phyloP scores from a whole-genome alignment of 2,329 filamentous ascomycete species.

The Neofusicoccum ribis region DNA sequence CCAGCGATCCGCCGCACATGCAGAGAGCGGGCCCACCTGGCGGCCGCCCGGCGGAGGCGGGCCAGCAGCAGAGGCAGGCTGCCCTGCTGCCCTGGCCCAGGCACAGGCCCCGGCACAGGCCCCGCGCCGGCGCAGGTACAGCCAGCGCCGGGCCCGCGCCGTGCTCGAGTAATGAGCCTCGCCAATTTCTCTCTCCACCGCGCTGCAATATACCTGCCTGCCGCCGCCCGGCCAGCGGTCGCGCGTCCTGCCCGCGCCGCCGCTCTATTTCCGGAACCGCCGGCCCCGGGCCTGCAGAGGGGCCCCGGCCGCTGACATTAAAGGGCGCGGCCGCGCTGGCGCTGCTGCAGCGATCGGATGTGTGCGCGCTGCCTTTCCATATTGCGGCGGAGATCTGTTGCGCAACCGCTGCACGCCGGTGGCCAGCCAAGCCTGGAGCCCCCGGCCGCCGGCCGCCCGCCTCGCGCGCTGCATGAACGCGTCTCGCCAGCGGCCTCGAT shows the following conservation, averaged over 20 bases:
- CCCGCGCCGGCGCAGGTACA: not conserved
- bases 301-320: not conserved
- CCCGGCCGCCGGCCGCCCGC: no score
- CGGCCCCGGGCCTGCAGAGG: not conserved
- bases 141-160: not conserved
- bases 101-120: no score
- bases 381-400: not conserved
- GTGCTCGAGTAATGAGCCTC: not conserved
- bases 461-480: not conserved
- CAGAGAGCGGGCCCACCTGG: not conserved
- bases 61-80: not conserved
- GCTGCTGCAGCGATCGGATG: no score
- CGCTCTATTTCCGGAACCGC: slow-evolving; percentile 1
- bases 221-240: not conserved
- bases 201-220: not conserved
- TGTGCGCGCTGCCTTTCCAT: not conserved
- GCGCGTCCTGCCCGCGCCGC: not conserved
- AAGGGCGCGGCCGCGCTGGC: not conserved
- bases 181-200: slow-evolving; percentile 4
- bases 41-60: not conserved
- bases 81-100: not conserved
- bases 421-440: no score
- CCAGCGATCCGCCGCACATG: not conserved
- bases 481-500: not conserved
- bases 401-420: not conserved